Base-by-base conservation (phyloP, 2,329 filamentous ascomycete species). In the Aspergillus fijiensis region DNA sequence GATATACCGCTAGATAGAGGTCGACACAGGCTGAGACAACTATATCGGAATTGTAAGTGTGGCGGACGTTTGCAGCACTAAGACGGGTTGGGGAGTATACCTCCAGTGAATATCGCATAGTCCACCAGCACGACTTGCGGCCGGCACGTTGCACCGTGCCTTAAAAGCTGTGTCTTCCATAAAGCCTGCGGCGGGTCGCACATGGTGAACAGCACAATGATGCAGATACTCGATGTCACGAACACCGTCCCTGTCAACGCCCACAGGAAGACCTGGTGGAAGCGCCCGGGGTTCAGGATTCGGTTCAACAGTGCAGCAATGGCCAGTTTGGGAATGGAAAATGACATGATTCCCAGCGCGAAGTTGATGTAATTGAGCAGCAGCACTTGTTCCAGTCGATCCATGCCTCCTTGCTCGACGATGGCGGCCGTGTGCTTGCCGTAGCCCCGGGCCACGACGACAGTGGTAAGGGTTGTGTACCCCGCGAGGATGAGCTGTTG, bases 101-200 rank as follows among this genome's bases (percentile, higher is more conserved):
- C 66, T 61, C 77, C 77, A 2, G 75, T 70, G 49, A 70, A 75
- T 4, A 77, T 74, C 9, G 75, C 71, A 58, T 76, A 79, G 52
- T 74, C 61, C n/a, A 81, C 72, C 2, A 79, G 67, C 29, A 76
- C 70, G 59, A 58, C 66, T 12, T 58, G 67, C 61, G 66, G 67
- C 69, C 73, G 75, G 63, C 73, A 81, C 21, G 23, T 70, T 6
- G 72, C 74, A 4, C 19, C 74, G 69, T 1, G 63, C 65, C 27
- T 72, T 9, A 60, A 23, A 1, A 67, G 54, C 68, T 55, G 59
- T 2, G 57, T 55, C 11, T 74, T 68, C 80, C 80, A 82, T 27
- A 76, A 69, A 1, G 77, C 73, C 25, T 58, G 59, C 5, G 66
- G 58, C 0, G 80, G 80, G 2, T 63, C 65, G 65, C 80, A 82